Percentiles rank a stretch among this genome's conserved stretches.
Conservation (phyloP, 441 rosid species). For the Metrosideros polymorpha region DNA sequence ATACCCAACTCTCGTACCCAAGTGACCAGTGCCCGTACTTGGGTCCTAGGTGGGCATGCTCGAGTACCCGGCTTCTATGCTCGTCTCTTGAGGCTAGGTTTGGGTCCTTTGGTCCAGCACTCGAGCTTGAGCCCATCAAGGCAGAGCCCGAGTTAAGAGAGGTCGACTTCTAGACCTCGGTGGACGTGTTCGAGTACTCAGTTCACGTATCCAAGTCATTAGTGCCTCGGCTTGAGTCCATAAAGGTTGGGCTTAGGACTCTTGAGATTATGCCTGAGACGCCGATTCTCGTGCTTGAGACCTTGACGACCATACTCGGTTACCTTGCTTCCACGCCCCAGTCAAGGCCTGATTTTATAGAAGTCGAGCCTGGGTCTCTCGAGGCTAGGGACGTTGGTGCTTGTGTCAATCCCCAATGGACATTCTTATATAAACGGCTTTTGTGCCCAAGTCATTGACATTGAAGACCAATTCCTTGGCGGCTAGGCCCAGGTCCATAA, state of each 20-base stretch:
- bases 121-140: no score
- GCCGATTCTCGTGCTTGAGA: not conserved
- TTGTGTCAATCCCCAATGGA: not conserved
- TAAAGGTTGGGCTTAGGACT: not conserved
- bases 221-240: not conserved
- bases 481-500: not conserved
- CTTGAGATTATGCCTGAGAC: fast-evolving
- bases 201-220: not conserved
- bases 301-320: fast-evolving
- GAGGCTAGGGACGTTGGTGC: fast-evolving
- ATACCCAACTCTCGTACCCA: fast-evolving
- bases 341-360: not conserved
- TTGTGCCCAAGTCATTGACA: not conserved
- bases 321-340: fast-evolving
- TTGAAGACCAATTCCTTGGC: not conserved
- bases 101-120: no score
- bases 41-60: not conserved
- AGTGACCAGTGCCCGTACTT: fast-evolving
- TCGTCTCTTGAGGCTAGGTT: not conserved
- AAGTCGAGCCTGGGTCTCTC: not conserved
- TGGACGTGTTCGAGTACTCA: fast-evolving
- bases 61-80: fast-evolving
- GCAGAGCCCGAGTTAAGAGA: no score
- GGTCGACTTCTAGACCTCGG: no score
- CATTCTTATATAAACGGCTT: not conserved